These are phyloP conservation scores for Syncephalis plumigaleata DNA, from an alignment of 371 early-diverging fungal genomes.

Conservation along the genomic window DNA sequence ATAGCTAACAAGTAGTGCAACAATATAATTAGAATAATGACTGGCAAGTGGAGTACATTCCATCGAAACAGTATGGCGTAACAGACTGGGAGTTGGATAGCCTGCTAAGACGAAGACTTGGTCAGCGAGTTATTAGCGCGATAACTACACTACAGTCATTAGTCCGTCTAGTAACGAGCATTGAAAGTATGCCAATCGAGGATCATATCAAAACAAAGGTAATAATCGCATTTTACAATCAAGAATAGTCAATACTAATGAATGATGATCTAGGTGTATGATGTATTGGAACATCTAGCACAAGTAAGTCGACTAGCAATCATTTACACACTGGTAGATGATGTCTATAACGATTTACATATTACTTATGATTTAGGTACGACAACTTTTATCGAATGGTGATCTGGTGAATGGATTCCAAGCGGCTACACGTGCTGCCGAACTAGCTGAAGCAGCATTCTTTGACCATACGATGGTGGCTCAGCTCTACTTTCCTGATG, in stretches of 20 bases:
- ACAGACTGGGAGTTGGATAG: conserved; percentile 62
- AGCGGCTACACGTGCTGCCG: too few species aligned
- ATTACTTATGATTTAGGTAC: too few species aligned
- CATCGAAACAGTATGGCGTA: conserved; percentile 18
- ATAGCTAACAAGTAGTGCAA: background rate
- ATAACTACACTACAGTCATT: conserved; percentile 61
- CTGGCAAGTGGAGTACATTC: conserved; percentile 6
- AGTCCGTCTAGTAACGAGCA: conserved; percentile 48
- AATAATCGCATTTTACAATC: background rate
- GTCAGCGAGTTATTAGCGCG: conserved; percentile 51
- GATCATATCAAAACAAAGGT: conserved; percentile 61
- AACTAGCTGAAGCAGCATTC: conserved; percentile 70
- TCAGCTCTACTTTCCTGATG: conserved; percentile 90
- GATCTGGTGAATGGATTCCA: too few species aligned
- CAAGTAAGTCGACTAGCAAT: conserved; percentile 2
- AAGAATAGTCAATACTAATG: background rate
- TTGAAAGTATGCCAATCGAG: conserved; percentile 81
- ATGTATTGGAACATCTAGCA: conserved; percentile 5
- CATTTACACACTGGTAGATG: too few species aligned
- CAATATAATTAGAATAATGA: background rate
- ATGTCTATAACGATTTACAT: too few species aligned
- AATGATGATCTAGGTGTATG: conserved; percentile 2
- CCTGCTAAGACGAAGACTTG: conserved; percentile 37
- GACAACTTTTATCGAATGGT: too few species aligned
- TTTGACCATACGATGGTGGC: conserved; percentile 95